phyloP scores from a whole-genome alignment of 176 grass and related monocot species.

The Microstegium vimineum region DNA sequence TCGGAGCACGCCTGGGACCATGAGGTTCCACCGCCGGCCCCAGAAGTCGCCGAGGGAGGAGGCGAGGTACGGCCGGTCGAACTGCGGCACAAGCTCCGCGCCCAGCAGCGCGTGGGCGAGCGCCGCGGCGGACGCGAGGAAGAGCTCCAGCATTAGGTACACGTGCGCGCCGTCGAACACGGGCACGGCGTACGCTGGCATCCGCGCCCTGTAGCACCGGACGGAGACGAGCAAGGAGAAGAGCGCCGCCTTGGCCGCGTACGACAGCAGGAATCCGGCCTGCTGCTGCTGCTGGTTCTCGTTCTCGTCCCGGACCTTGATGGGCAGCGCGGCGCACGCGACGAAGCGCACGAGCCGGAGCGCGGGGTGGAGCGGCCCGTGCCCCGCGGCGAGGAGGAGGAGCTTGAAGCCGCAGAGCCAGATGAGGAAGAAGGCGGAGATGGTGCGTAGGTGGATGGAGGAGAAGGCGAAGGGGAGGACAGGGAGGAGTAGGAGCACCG shows the following conservation, averaged over 20 bases:
- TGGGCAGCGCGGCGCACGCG: constrained; percentile 46
- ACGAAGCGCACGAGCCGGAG: constrained; percentile 46
- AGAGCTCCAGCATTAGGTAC: constrained; percentile 57
- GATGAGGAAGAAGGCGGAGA: constrained; percentile 68
- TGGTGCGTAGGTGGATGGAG: constrained; percentile 57
- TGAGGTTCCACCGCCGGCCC: constrained; percentile 72
- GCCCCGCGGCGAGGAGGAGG: constrained; percentile 49
- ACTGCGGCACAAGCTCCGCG: constrained; percentile 58
- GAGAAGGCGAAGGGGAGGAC: constrained; percentile 59
- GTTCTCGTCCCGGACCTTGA: constrained; percentile 26
- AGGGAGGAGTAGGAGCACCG: constrained; percentile 47
- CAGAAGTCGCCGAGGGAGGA: constrained; percentile 59
- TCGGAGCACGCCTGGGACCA: constrained; percentile 66
- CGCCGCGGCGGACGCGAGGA: constrained; percentile 43
- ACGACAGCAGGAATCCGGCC: constrained; percentile 1
- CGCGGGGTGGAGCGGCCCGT: constrained; percentile 39
- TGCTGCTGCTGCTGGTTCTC: no score
- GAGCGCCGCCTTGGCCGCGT: constrained; percentile 42
- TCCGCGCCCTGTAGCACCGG: constrained; percentile 8
- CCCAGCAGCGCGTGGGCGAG: constrained; percentile 33
- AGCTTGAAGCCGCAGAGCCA: constrained; percentile 75
- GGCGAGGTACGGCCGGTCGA: constrained; percentile 59
- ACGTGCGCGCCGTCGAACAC: constrained; percentile 53
- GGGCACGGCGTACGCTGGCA: constrained; percentile 29
- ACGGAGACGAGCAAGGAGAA: constrained; percentile 40